phyloP scores from a whole-genome alignment of 495 filamentous ascomycete species.

The Talaromyces borbonicus region DNA sequence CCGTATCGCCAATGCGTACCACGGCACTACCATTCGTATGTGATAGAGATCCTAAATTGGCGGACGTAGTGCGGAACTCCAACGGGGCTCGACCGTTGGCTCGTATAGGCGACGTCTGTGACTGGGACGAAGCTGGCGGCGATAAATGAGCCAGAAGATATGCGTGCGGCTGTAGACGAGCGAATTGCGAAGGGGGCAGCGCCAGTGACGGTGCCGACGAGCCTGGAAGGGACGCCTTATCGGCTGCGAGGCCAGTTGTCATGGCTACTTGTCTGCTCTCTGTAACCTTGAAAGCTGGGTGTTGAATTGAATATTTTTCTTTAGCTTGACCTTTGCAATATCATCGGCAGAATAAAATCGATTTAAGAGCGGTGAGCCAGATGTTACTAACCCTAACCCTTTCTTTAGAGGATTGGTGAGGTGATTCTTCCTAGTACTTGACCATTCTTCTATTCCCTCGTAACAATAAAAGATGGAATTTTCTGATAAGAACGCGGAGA shows the following conservation, averaged over 20 bases:
- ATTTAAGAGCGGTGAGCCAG: conserved; percentile 11
- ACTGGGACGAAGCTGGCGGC: conserved; percentile 37
- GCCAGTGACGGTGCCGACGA: conserved; percentile 40
- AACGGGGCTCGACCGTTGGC: conserved; percentile 67
- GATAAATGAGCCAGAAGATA: conserved; percentile 84
- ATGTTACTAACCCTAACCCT: background rate
- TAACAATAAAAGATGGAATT: too few species aligned
- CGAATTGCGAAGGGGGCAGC: conserved; percentile 74
- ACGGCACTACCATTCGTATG: conserved; percentile 85
- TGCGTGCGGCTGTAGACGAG: conserved; percentile 76
- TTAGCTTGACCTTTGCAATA: too few species aligned
- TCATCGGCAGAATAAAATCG: conserved; percentile 30
- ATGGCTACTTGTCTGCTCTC: conserved; percentile 9
- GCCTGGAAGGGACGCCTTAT: conserved; percentile 4
- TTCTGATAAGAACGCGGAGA: too few species aligned
- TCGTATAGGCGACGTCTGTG: conserved; percentile 49
- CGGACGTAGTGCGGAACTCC: conserved; percentile 55
- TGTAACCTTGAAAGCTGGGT: too few species aligned
- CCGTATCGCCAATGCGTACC: conserved; percentile 78
- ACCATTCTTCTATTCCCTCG: too few species aligned
- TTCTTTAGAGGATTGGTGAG: too few species aligned
- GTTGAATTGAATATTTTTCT: too few species aligned
- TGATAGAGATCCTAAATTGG: conserved; percentile 71
- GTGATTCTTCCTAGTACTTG: too few species aligned
- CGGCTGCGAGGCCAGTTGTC: conserved; percentile 12